These are phyloP conservation scores for Aspergillus diversus DNA, from an alignment of 495 filamentous ascomycete genomes.

Conservation along the genomic window DNA sequence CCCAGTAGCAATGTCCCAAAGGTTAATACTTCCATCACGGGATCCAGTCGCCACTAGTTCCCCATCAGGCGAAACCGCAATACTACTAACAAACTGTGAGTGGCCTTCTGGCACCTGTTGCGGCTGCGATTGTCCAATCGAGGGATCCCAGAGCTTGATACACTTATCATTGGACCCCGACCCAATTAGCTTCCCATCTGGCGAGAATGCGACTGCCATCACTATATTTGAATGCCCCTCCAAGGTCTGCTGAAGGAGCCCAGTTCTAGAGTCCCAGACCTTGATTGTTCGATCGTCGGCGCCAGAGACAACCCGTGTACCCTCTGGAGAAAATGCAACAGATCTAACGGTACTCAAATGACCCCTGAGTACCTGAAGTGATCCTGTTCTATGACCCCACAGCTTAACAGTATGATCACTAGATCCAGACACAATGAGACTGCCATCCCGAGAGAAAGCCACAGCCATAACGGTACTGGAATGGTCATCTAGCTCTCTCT, in stretches of 20 bases:
- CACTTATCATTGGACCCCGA: no score
- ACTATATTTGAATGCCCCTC: constrained; percentile 27
- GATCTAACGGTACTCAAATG: neutral
- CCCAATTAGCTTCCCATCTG: no score
- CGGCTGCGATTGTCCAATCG: no score
- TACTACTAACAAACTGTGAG: no score
- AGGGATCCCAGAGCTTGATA: no score
- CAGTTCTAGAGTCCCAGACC: constrained; percentile 30
- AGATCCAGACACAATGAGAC: constrained; percentile 11
- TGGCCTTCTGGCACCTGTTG: no score
- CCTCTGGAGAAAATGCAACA: neutral
- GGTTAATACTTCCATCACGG: no score
- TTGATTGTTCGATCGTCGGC: constrained; percentile 35
- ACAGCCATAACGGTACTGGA: constrained; percentile 10
- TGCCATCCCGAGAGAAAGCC: constrained; percentile 21
- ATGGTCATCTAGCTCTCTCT: no score
- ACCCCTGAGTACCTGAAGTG: neutral
- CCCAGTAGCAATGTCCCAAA: no score
- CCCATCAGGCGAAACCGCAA: no score
- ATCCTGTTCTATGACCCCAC: constrained; percentile 35
- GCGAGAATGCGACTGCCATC: no score
- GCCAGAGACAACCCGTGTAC: constrained; percentile 10
- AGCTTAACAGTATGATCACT: constrained; percentile 35
- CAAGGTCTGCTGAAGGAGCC: neutral
- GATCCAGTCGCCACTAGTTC: no score